Percentiles rank a stretch among this genome's conserved stretches.
Conservation (phyloP, 2,329 filamentous ascomycete species). For the Cyphellophora europaea region DNA sequence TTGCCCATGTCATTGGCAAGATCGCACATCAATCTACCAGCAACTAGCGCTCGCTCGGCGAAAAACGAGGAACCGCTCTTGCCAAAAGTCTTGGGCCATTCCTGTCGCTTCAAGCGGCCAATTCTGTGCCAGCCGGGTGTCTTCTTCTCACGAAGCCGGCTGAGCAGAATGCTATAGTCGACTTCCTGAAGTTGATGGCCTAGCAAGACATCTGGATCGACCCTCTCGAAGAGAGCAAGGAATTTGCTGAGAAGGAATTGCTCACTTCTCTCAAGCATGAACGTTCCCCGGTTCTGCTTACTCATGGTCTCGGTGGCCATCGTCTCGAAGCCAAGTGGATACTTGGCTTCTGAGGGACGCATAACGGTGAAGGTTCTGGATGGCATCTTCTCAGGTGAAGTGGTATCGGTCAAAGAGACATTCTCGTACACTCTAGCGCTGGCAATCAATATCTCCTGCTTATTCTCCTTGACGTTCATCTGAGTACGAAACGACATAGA, state of each 20-base stretch:
- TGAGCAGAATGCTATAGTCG: constrained; percentile 85
- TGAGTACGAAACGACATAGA: constrained; percentile 80
- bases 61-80: constrained; percentile 86
- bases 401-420: constrained; percentile 76
- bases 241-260: constrained; percentile 79
- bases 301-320: constrained; percentile 29
- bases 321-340: constrained; percentile 75
- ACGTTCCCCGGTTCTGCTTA: constrained; percentile 64
- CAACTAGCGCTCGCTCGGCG: constrained; percentile 79
- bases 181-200: constrained; percentile 96
- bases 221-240: constrained; percentile 74
- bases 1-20: constrained; percentile 94
- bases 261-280: constrained; percentile 77
- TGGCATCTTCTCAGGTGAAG: constrained; percentile 76
- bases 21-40: constrained; percentile 85
- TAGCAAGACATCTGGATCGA: constrained; percentile 87
- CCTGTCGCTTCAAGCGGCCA: constrained; percentile 68
- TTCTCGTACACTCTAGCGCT: constrained; percentile 91
- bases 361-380: constrained; percentile 88
- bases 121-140: constrained; percentile 92
- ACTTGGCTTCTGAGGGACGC: constrained; percentile 65
- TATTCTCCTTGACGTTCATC: constrained; percentile 86
- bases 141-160: constrained; percentile 78
- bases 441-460: constrained; percentile 87
- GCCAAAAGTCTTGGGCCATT: constrained; percentile 82